phyloP scores from a whole-genome alignment of 306 rosid species.

The Carpinus viminea region DNA sequence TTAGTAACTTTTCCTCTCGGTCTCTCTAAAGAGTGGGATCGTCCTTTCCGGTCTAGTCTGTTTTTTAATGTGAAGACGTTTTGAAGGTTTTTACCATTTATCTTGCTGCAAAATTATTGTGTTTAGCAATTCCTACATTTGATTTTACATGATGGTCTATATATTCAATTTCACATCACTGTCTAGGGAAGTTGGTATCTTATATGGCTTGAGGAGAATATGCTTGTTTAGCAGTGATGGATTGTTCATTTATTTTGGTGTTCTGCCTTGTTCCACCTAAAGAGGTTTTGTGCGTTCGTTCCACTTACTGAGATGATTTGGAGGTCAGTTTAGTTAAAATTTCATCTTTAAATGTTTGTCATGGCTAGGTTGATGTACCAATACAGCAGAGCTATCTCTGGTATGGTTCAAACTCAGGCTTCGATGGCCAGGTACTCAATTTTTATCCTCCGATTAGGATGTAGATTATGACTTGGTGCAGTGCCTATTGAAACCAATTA shows the following conservation, averaged over 20 bases:
- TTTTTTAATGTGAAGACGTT: not conserved
- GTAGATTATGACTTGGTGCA: not conserved
- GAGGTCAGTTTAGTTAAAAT: not conserved
- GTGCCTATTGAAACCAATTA: conserved; percentile 9
- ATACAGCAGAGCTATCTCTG: conserved; percentile 83
- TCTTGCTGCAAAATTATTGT: not conserved
- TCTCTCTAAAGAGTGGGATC: not conserved
- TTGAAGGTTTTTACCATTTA: not conserved
- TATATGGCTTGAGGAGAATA: not conserved
- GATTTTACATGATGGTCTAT: not conserved
- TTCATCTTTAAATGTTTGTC: conserved; percentile 23
- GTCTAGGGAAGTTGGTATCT: not conserved
- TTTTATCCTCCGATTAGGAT: conserved; percentile 6
- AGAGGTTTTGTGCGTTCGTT: conserved; percentile 19
- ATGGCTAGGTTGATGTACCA: conserved; percentile 74
- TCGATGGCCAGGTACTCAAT: conserved; percentile 43
- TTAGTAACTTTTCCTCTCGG: not conserved
- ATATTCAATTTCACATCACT: not conserved
- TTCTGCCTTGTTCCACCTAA: conserved; percentile 7
- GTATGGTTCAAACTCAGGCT: conserved; percentile 55
- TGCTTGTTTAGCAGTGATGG: not conserved
- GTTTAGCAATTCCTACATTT: not conserved
- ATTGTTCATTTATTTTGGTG: not conserved
- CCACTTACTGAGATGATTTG: conserved; percentile 13
- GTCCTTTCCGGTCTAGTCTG: not conserved